These are phyloP conservation scores for Zymoseptoria pseudotritici DNA, from an alignment of 2,329 filamentous ascomycete species.

Conservation along the genomic window DNA sequence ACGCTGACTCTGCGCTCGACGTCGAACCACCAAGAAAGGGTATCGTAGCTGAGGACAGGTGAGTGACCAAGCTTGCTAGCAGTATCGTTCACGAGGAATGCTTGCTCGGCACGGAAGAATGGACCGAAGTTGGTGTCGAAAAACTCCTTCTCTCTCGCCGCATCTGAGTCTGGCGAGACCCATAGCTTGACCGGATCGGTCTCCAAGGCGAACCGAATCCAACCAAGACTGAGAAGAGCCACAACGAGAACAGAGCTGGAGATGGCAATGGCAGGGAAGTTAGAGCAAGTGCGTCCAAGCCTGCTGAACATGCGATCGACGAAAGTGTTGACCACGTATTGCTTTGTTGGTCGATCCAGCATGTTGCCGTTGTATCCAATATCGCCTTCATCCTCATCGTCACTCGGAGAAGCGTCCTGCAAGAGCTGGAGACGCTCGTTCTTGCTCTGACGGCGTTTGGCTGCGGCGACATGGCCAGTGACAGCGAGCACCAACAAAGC, in stretches of 20 bases:
- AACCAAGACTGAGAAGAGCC: constrained; percentile 72
- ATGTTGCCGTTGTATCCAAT: constrained; percentile 68
- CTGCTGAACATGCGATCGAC: constrained; percentile 74
- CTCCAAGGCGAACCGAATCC: constrained; percentile 83
- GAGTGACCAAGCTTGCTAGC: constrained; percentile 50
- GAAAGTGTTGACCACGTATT: constrained; percentile 76
- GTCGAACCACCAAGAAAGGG: constrained; percentile 85
- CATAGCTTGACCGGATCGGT: constrained; percentile 84
- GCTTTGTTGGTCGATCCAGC: constrained; percentile 68
- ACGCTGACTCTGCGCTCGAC: constrained; percentile 71
- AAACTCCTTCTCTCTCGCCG: constrained; percentile 86
- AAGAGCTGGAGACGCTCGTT: constrained; percentile 79
- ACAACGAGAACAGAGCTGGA: constrained; percentile 66
- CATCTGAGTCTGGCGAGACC: constrained; percentile 90
- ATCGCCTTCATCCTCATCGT: constrained; percentile 91
- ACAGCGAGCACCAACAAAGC: constrained; percentile 58
- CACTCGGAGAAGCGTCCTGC: constrained; percentile 74
- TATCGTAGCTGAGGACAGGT: constrained; percentile 82
- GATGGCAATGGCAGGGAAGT: constrained; percentile 81
- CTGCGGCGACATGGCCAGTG: constrained; percentile 68
- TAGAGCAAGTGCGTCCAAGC: constrained; percentile 71
- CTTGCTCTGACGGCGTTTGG: constrained; percentile 63
- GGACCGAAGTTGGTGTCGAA: constrained; percentile 91
- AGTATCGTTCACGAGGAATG: constrained; percentile 87
- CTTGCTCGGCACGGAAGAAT: constrained; percentile 90